These are phyloP conservation scores for Plasmodium cynomolgi DNA, from an alignment of 169 alveolate genomes.

Conservation along the genomic window DNA sequence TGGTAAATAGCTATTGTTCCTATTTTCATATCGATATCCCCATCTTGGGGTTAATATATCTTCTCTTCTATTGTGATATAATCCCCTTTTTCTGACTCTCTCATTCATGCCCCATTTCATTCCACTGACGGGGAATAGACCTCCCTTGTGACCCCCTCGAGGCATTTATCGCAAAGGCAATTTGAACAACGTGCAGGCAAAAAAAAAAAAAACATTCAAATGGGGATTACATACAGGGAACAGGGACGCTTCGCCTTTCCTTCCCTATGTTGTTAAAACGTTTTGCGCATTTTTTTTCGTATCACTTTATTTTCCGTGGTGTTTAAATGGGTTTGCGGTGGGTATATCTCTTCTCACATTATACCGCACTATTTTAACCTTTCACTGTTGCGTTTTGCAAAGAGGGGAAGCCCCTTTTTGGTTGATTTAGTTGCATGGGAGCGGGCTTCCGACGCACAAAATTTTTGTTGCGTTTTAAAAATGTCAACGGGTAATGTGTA, in stretches of 20 bases:
- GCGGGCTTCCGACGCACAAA: background rate
- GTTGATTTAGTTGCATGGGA: background rate
- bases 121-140: constrained; percentile 84
- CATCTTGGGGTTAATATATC: constrained; percentile 84
- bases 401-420: background rate
- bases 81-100: constrained; percentile 80
- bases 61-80: constrained; percentile 83
- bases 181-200: background rate
- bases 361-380: background rate
- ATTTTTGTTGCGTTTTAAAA: background rate
- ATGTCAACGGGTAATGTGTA: background rate
- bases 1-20: constrained; percentile 70
- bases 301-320: background rate
- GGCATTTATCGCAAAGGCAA: constrained; percentile 43
- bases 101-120: constrained; percentile 79
- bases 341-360: background rate
- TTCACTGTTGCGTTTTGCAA: background rate
- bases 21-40: constrained; percentile 82
- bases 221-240: background rate
- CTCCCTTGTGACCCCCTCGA: constrained; percentile 68
- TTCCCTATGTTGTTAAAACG: background rate
- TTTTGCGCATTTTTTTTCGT: background rate
- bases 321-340: background rate
- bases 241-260: background rate
- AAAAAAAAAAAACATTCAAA: background rate